Conservation (phyloP, 2,329 filamentous ascomycete genomes). For the Aspergillus sp. region DNA sequence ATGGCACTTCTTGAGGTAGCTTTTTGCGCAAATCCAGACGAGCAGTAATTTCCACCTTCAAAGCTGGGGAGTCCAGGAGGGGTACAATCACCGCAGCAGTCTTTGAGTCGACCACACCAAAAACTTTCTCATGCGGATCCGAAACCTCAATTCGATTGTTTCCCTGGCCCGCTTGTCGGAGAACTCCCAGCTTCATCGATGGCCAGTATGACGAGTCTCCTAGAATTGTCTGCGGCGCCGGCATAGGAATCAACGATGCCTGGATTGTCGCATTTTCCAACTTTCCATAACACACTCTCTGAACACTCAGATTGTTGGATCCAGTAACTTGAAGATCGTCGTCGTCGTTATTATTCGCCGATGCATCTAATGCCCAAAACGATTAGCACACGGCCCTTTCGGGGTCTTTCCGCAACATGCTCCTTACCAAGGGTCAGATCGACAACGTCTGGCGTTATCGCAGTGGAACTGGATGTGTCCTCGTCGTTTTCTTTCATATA, state of each 20-base stretch:
- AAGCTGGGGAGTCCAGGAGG: slow-evolving; percentile 66
- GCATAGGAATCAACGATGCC: slow-evolving; percentile 68
- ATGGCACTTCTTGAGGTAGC: slow-evolving; percentile 62
- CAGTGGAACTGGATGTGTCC: slow-evolving; percentile 33
- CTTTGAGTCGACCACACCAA: slow-evolving; percentile 71
- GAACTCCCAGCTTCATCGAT: slow-evolving; percentile 69
- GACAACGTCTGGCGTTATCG: slow-evolving; percentile 54
- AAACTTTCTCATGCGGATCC: slow-evolving; percentile 69
- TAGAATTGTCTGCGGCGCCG: slow-evolving; percentile 60
- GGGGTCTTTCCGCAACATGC: neutral
- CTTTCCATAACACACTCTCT: slow-evolving; percentile 80
- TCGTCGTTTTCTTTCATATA: slow-evolving; percentile 67
- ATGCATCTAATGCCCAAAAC: slow-evolving; percentile 16
- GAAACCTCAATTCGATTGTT: slow-evolving; percentile 65
- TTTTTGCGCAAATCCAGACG: slow-evolving; percentile 68
- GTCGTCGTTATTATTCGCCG: slow-evolving; percentile 29
- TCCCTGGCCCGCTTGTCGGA: slow-evolving; percentile 56
- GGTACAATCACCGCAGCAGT: slow-evolving; percentile 68
- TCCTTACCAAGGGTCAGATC: slow-evolving; percentile 43
- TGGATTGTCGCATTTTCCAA: slow-evolving; percentile 67
- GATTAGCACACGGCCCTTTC: slow-evolving; percentile 19
- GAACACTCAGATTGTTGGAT: slow-evolving; percentile 60
- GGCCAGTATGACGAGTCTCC: slow-evolving; percentile 60
- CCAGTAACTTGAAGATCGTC: slow-evolving; percentile 46
- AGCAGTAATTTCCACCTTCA: slow-evolving; percentile 68